Conservation (phyloP, 108 stramenopile species). For the Stephanodiscus triporus region DNA sequence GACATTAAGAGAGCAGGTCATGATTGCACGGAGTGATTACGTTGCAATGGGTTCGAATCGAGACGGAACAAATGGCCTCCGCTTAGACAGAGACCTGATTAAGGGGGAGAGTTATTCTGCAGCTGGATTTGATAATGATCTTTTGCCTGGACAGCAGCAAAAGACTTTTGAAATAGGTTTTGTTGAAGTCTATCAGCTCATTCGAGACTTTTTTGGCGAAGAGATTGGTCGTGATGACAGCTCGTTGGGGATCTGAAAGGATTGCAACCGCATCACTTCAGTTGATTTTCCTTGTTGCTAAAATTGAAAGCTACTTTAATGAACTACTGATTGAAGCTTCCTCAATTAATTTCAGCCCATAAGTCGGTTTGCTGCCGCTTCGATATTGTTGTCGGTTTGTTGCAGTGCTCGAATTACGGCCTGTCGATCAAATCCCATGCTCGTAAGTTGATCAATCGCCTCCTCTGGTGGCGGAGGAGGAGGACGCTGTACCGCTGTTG, state of each 20-base stretch:
- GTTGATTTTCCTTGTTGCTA: too few species aligned
- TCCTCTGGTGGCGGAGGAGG: slow-evolving; percentile 65
- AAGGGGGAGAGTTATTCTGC: slow-evolving; percentile 68
- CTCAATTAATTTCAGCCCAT: slow-evolving; percentile 27
- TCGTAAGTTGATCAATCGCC: slow-evolving; percentile 72
- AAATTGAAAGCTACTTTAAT: too few species aligned
- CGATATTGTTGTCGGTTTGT: slow-evolving; percentile 76
- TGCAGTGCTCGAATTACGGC: slow-evolving; percentile 74
- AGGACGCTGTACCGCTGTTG: slow-evolving; percentile 33
- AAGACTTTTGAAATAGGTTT: slow-evolving; percentile 73
- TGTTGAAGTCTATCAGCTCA: slow-evolving; percentile 74
- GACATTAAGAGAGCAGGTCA: slow-evolving; percentile 77
- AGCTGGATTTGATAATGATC: slow-evolving; percentile 78
- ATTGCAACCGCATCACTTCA: too few species aligned
- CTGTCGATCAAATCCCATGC: slow-evolving; percentile 85
- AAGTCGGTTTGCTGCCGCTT: slow-evolving; percentile 87
- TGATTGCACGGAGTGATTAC: slow-evolving; percentile 63
- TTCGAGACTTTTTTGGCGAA: slow-evolving; percentile 16
- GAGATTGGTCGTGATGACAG: slow-evolving; percentile 20
- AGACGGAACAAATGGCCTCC: slow-evolving; percentile 67
- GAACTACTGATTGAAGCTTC: too few species aligned
- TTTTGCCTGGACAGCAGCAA: slow-evolving; percentile 46
- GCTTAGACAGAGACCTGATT: slow-evolving; percentile 82
- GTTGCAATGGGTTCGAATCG: slow-evolving; percentile 82
- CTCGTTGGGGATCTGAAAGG: slow-evolving; percentile 17